Evolutionary conservation across 2,329 filamentous ascomycete genomes (phyloP).

Genomic region (Fusarium sp.): DNA sequence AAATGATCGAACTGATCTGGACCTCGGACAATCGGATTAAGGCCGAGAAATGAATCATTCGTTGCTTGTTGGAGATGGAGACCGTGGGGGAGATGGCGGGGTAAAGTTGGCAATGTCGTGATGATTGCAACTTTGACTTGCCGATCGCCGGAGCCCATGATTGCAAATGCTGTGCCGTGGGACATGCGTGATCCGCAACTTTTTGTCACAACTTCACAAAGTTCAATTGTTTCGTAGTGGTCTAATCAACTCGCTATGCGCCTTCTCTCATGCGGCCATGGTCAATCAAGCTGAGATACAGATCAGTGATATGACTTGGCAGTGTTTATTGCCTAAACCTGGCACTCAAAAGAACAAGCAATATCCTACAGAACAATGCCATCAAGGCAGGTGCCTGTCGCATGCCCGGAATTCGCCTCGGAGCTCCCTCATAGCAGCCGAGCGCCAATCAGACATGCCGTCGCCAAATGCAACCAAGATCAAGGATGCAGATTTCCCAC

Average conservation of each 20-base stretch:
- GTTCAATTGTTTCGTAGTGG: too few species aligned
- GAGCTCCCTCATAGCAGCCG: neutral
- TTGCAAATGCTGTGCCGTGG: neutral
- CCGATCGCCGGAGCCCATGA: constrained; percentile 33
- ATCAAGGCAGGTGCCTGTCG: neutral
- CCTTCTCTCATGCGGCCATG: neutral
- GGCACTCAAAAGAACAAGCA: neutral
- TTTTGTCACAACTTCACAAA: too few species aligned
- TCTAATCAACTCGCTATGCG: too few species aligned
- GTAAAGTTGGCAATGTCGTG: constrained; percentile 34
- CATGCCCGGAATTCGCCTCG: neutral
- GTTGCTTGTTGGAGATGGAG: neutral
- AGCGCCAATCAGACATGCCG: neutral
- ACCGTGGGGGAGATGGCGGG: constrained; percentile 35
- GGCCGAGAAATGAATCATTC: neutral
- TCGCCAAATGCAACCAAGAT: neutral
- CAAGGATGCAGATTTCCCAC: neutral
- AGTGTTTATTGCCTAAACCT: neutral
- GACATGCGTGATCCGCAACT: neutral
- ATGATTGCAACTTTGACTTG: constrained; percentile 16
- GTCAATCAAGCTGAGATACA: neutral
- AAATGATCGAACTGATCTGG: neutral
- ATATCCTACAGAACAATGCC: neutral
- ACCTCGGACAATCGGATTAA: constrained; percentile 25
- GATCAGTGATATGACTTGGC: neutral